Evolutionary conservation across 257 asterid genomes (phyloP).

Genomic region (Solanum megistacrolobum): DNA sequence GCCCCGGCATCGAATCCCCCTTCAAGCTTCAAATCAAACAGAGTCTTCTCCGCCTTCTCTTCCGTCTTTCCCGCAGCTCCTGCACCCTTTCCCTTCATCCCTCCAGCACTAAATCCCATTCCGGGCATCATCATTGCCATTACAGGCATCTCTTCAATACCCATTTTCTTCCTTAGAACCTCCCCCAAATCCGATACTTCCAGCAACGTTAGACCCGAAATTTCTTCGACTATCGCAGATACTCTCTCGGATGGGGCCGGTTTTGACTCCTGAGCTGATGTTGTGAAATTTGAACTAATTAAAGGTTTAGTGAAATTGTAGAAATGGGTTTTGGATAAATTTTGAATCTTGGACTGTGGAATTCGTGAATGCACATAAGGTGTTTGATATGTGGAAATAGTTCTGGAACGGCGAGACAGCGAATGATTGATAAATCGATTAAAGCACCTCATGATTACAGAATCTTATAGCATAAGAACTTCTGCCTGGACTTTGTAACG

Average conservation of each 20-base stretch:
- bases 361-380: not conserved
- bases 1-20: conserved; percentile 69
- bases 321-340: conserved; percentile 4
- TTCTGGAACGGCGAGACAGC: conserved; percentile 18
- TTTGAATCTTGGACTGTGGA: not conserved
- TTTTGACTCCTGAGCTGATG: conserved; percentile 37
- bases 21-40: conserved; percentile 86
- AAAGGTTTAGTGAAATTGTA: not conserved
- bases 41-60: conserved; percentile 70
- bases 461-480: not conserved
- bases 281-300: conserved; percentile 16
- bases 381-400: conserved; percentile 6
- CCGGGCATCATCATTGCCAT: conserved; percentile 90
- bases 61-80: conserved; percentile 44
- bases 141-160: conserved; percentile 68
- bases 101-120: conserved; percentile 56
- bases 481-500: not conserved
- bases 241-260: conserved; percentile 35
- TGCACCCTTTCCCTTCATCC: conserved; percentile 36
- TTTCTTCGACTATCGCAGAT: conserved; percentile 45
- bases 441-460: not conserved
- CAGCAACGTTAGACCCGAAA: conserved; percentile 51
- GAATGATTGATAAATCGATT: not conserved
- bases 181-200: conserved; percentile 68
- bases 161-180: conserved; percentile 47